Conservation (phyloP, 768 basidiomycete genomes). For the Cystofilobasidium bisporidii region DNA sequence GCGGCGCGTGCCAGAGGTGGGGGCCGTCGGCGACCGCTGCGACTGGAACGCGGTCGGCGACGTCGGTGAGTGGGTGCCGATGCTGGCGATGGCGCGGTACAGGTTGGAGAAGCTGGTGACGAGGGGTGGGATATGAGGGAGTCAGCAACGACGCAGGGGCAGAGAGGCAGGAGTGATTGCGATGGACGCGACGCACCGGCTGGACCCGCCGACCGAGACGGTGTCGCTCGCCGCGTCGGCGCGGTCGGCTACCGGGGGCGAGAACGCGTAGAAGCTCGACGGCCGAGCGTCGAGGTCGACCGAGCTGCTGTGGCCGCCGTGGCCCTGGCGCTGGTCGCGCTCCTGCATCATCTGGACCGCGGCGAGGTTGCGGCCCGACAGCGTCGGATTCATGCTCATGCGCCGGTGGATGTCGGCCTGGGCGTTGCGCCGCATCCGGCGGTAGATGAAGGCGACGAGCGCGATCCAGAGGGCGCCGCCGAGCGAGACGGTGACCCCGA, state of each 20-base stretch:
- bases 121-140: too few relatives aligned
- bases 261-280: slow-evolving; percentile 24
- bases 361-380: slow-evolving; percentile 27
- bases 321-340: not conserved
- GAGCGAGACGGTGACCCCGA: slow-evolving; percentile 26
- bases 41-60: not conserved
- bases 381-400: slow-evolving; percentile 27
- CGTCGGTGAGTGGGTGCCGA: slow-evolving; percentile 9
- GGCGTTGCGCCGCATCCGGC: slow-evolving; percentile 20
- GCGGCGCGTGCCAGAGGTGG: not conserved
- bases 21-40: not conserved
- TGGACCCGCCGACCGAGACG: not conserved
- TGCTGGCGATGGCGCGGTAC: slow-evolving; percentile 22
- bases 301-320: not conserved
- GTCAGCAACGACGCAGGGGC: not conserved
- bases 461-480: slow-evolving; percentile 23
- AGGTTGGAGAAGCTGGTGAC: slow-evolving; percentile 14
- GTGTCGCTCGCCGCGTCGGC: not conserved
- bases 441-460: slow-evolving; percentile 24
- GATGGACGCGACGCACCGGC: not conserved
- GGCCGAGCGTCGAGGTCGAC: slow-evolving; percentile 25
- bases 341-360: slow-evolving; percentile 21
- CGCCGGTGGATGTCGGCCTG: slow-evolving; percentile 28
- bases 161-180: not conserved
- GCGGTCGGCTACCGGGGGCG: slow-evolving; percentile 8